Evolutionary conservation across 192 early-diverging fungal genomes (phyloP).

Genomic region (Ambispora gerdemannii): DNA sequence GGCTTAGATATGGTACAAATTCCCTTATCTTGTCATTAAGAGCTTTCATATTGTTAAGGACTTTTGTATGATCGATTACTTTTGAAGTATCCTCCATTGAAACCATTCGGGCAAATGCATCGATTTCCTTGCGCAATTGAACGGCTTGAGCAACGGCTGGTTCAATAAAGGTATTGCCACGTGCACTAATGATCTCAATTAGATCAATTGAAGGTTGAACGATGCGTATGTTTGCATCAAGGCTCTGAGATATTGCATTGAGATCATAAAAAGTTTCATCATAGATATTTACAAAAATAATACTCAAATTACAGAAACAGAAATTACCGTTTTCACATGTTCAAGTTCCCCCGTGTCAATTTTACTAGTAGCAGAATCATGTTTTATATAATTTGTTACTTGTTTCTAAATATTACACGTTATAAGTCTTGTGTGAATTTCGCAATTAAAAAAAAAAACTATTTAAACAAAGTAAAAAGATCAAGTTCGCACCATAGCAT

Average conservation of each 20-base stretch:
- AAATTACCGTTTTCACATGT: constrained; percentile 24
- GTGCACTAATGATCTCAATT: constrained; percentile 59
- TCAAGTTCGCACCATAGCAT: constrained; percentile 29
- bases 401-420: constrained; percentile 30
- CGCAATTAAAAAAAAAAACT: neutral
- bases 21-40: constrained; percentile 34
- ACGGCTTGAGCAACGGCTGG: constrained; percentile 55
- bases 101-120: constrained; percentile 41
- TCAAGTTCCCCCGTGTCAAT: constrained; percentile 30
- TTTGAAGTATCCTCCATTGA: neutral
- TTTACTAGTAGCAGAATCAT: constrained; percentile 30
- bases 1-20: constrained; percentile 37
- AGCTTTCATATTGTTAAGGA: constrained; percentile 23
- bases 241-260: constrained; percentile 37
- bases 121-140: constrained; percentile 52
- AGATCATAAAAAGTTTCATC: too few relatives aligned
- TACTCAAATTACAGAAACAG: too few relatives aligned
- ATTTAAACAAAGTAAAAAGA: constrained; percentile 1
- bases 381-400: constrained; percentile 43
- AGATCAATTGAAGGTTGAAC: constrained; percentile 70
- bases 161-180: constrained; percentile 57
- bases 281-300: too few relatives aligned
- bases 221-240: constrained; percentile 52
- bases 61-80: neutral
- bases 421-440: neutral